Conservation (phyloP, 257 asterid genomes). For the Nicotiana knightiana region DNA sequence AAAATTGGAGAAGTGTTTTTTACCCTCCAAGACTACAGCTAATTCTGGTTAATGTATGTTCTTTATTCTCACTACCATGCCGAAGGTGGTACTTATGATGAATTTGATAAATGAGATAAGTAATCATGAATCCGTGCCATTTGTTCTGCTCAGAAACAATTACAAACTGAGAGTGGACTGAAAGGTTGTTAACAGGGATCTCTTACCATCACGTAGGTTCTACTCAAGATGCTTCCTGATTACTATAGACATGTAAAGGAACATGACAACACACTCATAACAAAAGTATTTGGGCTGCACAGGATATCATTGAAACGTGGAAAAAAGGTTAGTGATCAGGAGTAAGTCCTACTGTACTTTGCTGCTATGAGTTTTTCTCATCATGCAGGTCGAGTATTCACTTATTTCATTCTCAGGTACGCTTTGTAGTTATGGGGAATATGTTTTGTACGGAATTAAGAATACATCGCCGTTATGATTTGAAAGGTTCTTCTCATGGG, state of each 20-base stretch:
- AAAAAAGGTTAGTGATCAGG: slow-evolving; percentile 52
- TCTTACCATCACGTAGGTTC: slow-evolving; percentile 41
- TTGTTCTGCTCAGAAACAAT: background rate
- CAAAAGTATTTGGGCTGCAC: slow-evolving; percentile 93
- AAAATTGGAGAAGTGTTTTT: background rate
- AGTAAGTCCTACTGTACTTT: slow-evolving; percentile 11
- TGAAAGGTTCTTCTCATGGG: slow-evolving; percentile 93
- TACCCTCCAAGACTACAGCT: background rate
- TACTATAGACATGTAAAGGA: slow-evolving; percentile 72
- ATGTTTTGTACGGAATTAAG: slow-evolving; percentile 92
- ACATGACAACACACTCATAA: slow-evolving; percentile 89
- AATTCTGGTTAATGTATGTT: background rate
- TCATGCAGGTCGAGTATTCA: background rate
- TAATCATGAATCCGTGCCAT: background rate
- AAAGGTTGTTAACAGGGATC: slow-evolving; percentile 8
- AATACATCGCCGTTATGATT: slow-evolving; percentile 91
- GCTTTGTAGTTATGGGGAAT: slow-evolving; percentile 97
- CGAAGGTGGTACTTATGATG: background rate
- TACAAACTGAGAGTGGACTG: background rate
- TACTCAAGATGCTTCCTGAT: slow-evolving; percentile 81
- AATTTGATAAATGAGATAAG: background rate
- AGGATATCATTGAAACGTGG: slow-evolving; percentile 58
- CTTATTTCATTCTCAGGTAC: slow-evolving; percentile 55
- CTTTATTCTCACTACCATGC: background rate
- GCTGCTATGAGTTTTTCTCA: background rate